These are phyloP conservation scores for Discostella pseudostelligera DNA, from an alignment of 108 stramenopile species.

Conservation along the genomic window DNA sequence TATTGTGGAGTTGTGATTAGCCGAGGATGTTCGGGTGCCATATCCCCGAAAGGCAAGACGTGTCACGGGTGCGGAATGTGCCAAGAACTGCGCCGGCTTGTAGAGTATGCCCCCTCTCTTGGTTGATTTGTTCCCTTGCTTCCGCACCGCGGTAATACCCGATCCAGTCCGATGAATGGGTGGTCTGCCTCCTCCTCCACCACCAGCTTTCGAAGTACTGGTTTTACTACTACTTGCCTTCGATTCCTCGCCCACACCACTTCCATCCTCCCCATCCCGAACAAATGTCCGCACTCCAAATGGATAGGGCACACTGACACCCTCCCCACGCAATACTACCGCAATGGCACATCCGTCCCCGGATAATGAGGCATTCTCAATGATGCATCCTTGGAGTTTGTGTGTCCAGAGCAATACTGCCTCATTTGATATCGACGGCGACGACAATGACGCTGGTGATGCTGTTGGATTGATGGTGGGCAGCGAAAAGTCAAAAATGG, in stretches of 20 bases:
- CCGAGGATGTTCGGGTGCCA: constrained; percentile 56
- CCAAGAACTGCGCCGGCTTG: constrained; percentile 77
- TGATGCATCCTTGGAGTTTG: constrained; percentile 37
- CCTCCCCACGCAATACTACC: constrained; percentile 51
- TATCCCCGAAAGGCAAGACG: constrained; percentile 75
- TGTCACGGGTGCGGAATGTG: constrained; percentile 67
- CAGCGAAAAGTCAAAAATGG: constrained; percentile 55
- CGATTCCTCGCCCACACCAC: constrained; percentile 5
- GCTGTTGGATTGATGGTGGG: too few relatives aligned
- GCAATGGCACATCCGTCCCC: constrained; percentile 79
- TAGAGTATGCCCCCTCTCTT: constrained; percentile 56
- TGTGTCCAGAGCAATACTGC: constrained; percentile 77
- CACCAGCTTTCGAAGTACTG: too few relatives aligned
- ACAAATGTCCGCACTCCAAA: constrained; percentile 68
- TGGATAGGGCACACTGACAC: constrained; percentile 49
- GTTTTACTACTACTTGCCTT: too few relatives aligned
- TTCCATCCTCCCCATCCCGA: constrained; percentile 60
- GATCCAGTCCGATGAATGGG: constrained; percentile 25
- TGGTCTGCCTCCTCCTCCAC: constrained; percentile 15
- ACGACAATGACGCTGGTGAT: too few relatives aligned
- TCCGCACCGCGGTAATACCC: too few relatives aligned
- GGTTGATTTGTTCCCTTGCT: background rate
- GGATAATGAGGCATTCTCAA: constrained; percentile 59
- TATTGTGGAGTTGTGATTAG: constrained; percentile 20
- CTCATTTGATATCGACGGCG: background rate